Evolutionary conservation across 306 rosid species (phyloP), one percentile per base, ranked within the genome.

Genomic region (Begonia loranthoides): DNA sequence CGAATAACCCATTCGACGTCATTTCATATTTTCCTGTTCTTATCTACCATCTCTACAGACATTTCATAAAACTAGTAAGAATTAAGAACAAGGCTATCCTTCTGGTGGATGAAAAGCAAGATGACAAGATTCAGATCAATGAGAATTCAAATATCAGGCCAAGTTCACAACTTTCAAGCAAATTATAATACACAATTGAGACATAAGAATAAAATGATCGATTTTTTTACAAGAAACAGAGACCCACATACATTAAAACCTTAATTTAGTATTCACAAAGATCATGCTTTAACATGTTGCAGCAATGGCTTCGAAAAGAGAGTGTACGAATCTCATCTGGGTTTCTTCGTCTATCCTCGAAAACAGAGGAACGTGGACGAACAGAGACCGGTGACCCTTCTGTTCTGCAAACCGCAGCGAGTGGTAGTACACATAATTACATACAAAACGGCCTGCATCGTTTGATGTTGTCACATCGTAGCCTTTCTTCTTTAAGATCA

Each of bases 371-470:
- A 81, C 84, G 50, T 89, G 97, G 54, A 84, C 97, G 64, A 89
- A 89, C 17, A 79, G 63, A 55, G 93, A 79, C 65, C 77, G 84
- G 74, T 73, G 85, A 63, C 95, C 93, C 64, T 79, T 82, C 73
- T 79, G 79, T 61, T 84, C 93, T 1, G 89, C 93, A 16, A 72
- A 81, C 14, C 80, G 76, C 52, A 84, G 97, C 50, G 97, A 88
- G 19, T 81, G 79, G 50, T 88, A 81, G 57, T 84, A 88, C 33
- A 84, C 84, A 53, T 88, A 88, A 52, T 84, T 88, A 81, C 97
- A 88, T 57, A 88, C 95, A 34, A 79, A 88, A 6, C 93, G 78
- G 12, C 97, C 97, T 0, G 95, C 93, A 19, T 88, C 95, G 15
- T 77, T 68, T 45, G 95, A 88, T 59, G 71, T 21, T n/a, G 38